A percentile compares a stretch with the other conserved stretches of the same genome.
Conservation (phyloP, 2,329 filamentous ascomycete species). For the Emydomyces testavorans region DNA sequence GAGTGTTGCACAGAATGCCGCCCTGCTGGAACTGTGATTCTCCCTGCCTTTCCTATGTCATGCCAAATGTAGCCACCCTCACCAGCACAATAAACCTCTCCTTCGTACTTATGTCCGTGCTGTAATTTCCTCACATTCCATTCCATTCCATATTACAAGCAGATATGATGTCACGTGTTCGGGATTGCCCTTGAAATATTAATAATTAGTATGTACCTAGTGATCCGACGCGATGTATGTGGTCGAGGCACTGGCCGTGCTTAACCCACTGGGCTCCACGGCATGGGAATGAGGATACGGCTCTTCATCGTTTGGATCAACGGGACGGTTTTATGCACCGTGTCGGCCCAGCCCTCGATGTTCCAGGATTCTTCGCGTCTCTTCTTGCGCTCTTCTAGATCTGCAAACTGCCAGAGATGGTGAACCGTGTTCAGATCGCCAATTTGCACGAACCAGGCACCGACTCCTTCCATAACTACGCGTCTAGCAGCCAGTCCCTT, state of each 20-base stretch:
- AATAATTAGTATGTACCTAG: no score
- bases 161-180: slow-evolving; percentile 2
- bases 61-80: no score
- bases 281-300: slow-evolving; percentile 82
- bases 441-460: slow-evolving; percentile 97
- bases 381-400: slow-evolving; percentile 83
- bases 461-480: slow-evolving; percentile 97
- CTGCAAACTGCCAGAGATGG: slow-evolving; percentile 96
- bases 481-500: slow-evolving; percentile 78
- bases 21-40: no score
- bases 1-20: no score
- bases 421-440: slow-evolving; percentile 96
- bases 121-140: no score
- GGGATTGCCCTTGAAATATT: not conserved
- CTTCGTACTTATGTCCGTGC: no score
- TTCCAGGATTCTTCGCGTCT: slow-evolving; percentile 91
- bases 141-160: not conserved
- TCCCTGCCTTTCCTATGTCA: no score
- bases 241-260: no score
- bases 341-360: slow-evolving; percentile 90
- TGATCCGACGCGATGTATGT: no score
- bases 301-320: slow-evolving; percentile 96
- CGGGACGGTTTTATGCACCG: slow-evolving; percentile 95
- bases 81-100: no score
- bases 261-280: slow-evolving; percentile 86